These are phyloP conservation scores for Coniella vitis DNA, from an alignment of 2,329 filamentous ascomycete genomes.

Conservation along the genomic window DNA sequence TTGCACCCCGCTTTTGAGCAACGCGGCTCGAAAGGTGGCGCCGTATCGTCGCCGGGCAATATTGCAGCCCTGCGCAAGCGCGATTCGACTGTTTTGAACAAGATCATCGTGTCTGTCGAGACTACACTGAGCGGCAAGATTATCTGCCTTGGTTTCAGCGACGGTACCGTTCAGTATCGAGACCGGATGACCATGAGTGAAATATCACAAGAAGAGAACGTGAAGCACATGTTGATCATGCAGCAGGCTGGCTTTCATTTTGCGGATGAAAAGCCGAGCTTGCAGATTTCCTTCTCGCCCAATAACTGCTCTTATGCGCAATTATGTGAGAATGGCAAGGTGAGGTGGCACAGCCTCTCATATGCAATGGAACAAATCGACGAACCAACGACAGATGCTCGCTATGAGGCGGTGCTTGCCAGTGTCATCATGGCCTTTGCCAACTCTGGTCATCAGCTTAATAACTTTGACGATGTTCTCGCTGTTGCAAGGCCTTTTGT, in stretches of 20 bases:
- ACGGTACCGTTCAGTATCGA: constrained; percentile 74
- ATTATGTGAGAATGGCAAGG: constrained; percentile 49
- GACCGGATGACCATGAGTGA: constrained; percentile 68
- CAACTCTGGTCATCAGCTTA: constrained; percentile 36
- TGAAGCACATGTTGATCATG: constrained; percentile 60
- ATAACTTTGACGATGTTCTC: constrained; percentile 64
- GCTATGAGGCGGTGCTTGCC: constrained; percentile 53
- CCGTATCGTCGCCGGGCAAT: constrained; percentile 37
- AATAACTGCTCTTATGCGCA: constrained; percentile 53
- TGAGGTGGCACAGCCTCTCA: constrained; percentile 52
- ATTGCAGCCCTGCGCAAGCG: constrained; percentile 50
- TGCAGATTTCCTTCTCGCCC: constrained; percentile 56
- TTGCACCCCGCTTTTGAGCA: constrained; percentile 75
- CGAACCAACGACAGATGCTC: constrained; percentile 38
- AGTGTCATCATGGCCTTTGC: constrained; percentile 49
- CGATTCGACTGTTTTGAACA: constrained; percentile 62
- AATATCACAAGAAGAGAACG: constrained; percentile 57
- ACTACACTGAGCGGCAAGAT: constrained; percentile 64
- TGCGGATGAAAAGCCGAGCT: constrained; percentile 54
- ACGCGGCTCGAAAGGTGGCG: constrained; percentile 51
- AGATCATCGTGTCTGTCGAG: constrained; percentile 62
- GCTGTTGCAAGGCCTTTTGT: constrained; percentile 53
- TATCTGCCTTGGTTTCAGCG: constrained; percentile 67
- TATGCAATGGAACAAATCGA: constrained; percentile 44
- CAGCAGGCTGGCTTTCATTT: constrained; percentile 75